Conservation (phyloP, 2,329 filamentous ascomycete genomes). For the Tolypocladium amazonense region DNA sequence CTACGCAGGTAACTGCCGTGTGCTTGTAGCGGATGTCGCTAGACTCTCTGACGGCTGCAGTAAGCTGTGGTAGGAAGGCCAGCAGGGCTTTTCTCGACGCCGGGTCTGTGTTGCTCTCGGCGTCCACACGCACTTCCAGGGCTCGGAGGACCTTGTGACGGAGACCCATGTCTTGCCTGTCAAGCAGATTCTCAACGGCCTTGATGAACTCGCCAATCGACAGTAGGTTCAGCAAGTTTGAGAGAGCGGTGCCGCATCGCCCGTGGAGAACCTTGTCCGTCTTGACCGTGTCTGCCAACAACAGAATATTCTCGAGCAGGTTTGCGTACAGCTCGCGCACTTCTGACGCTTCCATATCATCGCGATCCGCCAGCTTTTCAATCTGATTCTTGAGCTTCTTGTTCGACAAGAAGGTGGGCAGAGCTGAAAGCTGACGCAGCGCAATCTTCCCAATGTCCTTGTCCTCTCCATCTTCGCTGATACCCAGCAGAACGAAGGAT, state of each 20-base stretch:
- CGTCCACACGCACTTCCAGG: slow-evolving; percentile 68
- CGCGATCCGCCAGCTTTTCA: slow-evolving; percentile 43
- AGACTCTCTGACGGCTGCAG: slow-evolving; percentile 63
- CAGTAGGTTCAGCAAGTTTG: slow-evolving; percentile 71
- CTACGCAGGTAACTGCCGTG: slow-evolving; percentile 79
- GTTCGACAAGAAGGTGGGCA: slow-evolving; percentile 48
- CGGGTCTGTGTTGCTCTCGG: slow-evolving; percentile 58
- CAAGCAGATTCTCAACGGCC: slow-evolving; percentile 71
- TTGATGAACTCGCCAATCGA: slow-evolving; percentile 85
- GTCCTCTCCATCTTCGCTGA: slow-evolving; percentile 33
- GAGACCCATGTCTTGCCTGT: slow-evolving; percentile 62
- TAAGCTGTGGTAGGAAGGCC: slow-evolving; percentile 69
- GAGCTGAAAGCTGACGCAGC: slow-evolving; percentile 42
- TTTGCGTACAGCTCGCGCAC: slow-evolving; percentile 58
- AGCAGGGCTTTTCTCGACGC: slow-evolving; percentile 61
- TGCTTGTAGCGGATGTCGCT: slow-evolving; percentile 68
- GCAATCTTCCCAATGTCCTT: slow-evolving; percentile 41
- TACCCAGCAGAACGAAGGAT: slow-evolving; percentile 60
- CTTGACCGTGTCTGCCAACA: slow-evolving; percentile 56
- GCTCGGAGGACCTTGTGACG: slow-evolving; percentile 72
- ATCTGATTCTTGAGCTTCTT: slow-evolving; percentile 46
- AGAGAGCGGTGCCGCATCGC: slow-evolving; percentile 59
- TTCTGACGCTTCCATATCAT: slow-evolving; percentile 56
- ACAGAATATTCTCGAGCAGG: slow-evolving; percentile 54
- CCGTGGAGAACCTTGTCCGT: slow-evolving; percentile 41